These are phyloP conservation scores for Lactarius deliciosus DNA, from an alignment of 768 basidiomycete genomes.

Conservation along the genomic window DNA sequence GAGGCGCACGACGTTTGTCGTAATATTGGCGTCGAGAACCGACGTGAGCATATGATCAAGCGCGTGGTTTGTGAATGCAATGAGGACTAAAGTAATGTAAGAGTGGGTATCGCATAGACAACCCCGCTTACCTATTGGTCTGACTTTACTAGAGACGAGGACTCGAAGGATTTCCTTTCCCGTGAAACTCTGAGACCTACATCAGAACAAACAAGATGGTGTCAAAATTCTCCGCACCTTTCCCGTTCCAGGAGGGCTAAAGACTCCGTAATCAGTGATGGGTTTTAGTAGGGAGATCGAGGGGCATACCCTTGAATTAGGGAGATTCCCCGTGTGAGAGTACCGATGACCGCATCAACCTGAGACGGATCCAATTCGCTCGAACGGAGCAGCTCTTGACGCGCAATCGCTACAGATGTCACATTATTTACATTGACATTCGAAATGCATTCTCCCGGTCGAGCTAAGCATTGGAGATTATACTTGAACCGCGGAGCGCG, in stretches of 20 bases:
- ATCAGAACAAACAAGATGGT: not conserved
- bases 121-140: slow-evolving; percentile 45
- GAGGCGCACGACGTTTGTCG: slow-evolving; percentile 61
- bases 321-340: slow-evolving; percentile 56
- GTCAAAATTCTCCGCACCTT: slow-evolving; percentile 45
- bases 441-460: slow-evolving; percentile 37
- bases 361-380: slow-evolving; percentile 72
- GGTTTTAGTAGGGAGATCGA: not conserved
- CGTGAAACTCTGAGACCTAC: slow-evolving; percentile 52
- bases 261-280: not conserved
- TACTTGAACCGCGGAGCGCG: slow-evolving; percentile 52
- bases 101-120: not conserved
- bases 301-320: slow-evolving; percentile 67
- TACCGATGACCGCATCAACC: slow-evolving; percentile 63
- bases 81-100: slow-evolving; percentile 37
- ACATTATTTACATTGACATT: slow-evolving; percentile 44
- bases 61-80: slow-evolving; percentile 78
- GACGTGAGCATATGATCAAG: slow-evolving; percentile 69
- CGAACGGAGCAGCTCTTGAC: slow-evolving; percentile 42
- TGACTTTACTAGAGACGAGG: slow-evolving; percentile 51
- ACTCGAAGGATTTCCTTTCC: slow-evolving; percentile 69
- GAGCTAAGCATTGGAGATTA: slow-evolving; percentile 49
- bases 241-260: slow-evolving; percentile 75
- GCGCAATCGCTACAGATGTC: slow-evolving; percentile 47
- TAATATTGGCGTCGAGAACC: slow-evolving; percentile 65